These are phyloP conservation scores for Boletus subluridellus DNA, from an alignment of 1,284 basidiomycete species.

Conservation along the genomic window DNA sequence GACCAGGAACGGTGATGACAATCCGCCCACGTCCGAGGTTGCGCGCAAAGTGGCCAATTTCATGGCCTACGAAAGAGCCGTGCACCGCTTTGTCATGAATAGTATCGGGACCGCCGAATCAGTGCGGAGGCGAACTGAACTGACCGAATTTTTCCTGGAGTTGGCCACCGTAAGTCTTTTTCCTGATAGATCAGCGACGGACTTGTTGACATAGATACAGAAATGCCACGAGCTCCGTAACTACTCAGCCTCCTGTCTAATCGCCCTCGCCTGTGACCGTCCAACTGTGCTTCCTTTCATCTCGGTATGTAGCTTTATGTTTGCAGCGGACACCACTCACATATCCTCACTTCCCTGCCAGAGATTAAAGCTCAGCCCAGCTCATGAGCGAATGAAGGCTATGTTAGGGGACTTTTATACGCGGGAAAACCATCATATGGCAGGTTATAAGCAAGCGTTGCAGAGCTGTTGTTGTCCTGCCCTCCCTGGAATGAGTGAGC, in stretches of 20 bases:
- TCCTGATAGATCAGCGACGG: not conserved
- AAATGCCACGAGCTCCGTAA: slow-evolving; percentile 44
- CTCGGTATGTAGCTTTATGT: slow-evolving; percentile 12
- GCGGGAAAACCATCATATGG: slow-evolving; percentile 34
- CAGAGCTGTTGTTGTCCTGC: slow-evolving; percentile 35
- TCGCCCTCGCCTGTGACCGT: slow-evolving; percentile 37
- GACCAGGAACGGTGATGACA: slow-evolving; percentile 23
- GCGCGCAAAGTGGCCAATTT: slow-evolving; percentile 30
- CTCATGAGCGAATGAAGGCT: slow-evolving; percentile 24
- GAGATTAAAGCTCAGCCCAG: slow-evolving; percentile 27
- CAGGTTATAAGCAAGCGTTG: slow-evolving; percentile 38
- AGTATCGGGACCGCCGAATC: slow-evolving; percentile 34
- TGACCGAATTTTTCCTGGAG: slow-evolving; percentile 44
- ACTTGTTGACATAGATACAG: slow-evolving; percentile 28
- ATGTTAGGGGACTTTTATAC: slow-evolving; percentile 30
- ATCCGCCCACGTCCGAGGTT: slow-evolving; percentile 24
- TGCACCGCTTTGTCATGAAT: slow-evolving; percentile 41
- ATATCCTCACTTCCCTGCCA: not conserved
- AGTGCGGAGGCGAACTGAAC: slow-evolving; percentile 19
- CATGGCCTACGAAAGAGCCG: slow-evolving; percentile 37
- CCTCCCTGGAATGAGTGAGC: slow-evolving; percentile 33
- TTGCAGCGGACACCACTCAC: not conserved
- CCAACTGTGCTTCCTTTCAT: slow-evolving; percentile 35
- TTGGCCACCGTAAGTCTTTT: slow-evolving; percentile 37
- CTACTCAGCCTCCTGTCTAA: slow-evolving; percentile 40